Conservation (phyloP, 2,329 filamentous ascomycete genomes). For the Mycosphaerella sp. region DNA sequence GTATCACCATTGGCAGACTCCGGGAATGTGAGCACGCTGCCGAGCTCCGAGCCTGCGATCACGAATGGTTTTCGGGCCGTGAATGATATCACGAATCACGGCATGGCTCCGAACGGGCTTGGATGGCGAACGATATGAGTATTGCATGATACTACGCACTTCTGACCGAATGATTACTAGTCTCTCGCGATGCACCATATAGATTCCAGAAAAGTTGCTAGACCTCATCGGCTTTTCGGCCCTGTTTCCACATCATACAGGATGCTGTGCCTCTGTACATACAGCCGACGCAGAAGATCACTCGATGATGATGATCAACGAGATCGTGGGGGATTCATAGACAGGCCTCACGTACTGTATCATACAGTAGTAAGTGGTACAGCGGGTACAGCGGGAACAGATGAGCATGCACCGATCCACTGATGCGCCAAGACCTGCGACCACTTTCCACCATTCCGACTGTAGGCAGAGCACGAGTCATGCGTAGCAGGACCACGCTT, state of each 20-base stretch:
- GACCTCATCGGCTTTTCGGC: background rate
- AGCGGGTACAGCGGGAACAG: background rate
- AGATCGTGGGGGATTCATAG: background rate
- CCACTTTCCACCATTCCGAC: constrained; percentile 4
- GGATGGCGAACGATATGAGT: constrained; percentile 14
- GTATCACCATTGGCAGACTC: background rate
- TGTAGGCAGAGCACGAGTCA: constrained; percentile 6
- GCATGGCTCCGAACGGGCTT: constrained; percentile 3
- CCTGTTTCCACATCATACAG: background rate
- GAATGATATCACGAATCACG: constrained; percentile 12
- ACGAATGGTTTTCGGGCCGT: constrained; percentile 20
- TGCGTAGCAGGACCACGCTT: no score
- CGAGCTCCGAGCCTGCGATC: background rate
- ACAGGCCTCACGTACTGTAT: no score
- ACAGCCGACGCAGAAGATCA: background rate
- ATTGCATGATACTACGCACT: background rate
- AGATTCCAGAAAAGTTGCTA: background rate
- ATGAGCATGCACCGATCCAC: background rate
- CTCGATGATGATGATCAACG: background rate
- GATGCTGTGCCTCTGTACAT: background rate
- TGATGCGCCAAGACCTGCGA: background rate
- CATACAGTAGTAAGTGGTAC: background rate
- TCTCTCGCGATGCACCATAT: background rate
- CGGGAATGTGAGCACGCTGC: background rate
- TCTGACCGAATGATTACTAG: background rate